These are phyloP conservation scores for Penicillium rolfsii DNA, from an alignment of 2,329 filamentous ascomycete species.

Conservation along the genomic window DNA sequence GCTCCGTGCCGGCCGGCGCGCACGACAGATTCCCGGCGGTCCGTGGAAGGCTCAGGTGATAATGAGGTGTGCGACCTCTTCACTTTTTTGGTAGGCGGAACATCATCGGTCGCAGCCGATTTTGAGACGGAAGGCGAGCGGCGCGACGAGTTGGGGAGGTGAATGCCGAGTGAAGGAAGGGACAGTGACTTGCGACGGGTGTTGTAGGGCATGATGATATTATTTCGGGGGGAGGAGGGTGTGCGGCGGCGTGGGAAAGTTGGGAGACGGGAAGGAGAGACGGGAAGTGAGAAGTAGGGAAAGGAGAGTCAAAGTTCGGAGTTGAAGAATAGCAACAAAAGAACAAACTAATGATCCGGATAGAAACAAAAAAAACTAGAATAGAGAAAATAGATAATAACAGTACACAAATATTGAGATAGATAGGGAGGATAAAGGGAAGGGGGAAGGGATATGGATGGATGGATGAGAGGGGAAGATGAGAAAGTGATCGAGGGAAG, in stretches of 20 bases:
- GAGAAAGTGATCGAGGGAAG: constrained; percentile 15
- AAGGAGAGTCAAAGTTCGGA: constrained; percentile 19
- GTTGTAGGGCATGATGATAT: constrained; percentile 80
- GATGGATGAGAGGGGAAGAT: not conserved
- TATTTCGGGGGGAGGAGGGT: constrained; percentile 10
- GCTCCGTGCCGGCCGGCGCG: constrained; percentile 51
- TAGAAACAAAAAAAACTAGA: not conserved
- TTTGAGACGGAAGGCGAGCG: constrained; percentile 66
- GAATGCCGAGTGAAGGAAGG: constrained; percentile 88
- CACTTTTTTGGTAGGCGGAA: constrained; percentile 65
- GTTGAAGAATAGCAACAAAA: constrained; percentile 14
- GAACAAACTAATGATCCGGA: constrained; percentile 14
- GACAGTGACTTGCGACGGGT: constrained; percentile 95
- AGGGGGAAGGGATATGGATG: constrained; percentile 5
- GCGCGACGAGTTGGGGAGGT: constrained; percentile 67
- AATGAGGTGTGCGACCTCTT: constrained; percentile 72
- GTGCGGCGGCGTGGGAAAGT: constrained; percentile 21
- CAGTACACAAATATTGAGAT: constrained; percentile 18
- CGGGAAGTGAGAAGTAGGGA: constrained; percentile 13
- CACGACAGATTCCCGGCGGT: constrained; percentile 24
- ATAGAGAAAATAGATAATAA: constrained; percentile 22
- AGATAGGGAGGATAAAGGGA: constrained; percentile 20
- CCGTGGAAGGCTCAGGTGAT: constrained; percentile 46
- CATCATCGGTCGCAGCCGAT: constrained; percentile 60
- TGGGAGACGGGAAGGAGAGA: constrained; percentile 21